Evolutionary conservation across 1,139 yeast genomes (phyloP), one percentile per base, ranked within the genome.

Genomic region (Pichia sp.): DNA sequence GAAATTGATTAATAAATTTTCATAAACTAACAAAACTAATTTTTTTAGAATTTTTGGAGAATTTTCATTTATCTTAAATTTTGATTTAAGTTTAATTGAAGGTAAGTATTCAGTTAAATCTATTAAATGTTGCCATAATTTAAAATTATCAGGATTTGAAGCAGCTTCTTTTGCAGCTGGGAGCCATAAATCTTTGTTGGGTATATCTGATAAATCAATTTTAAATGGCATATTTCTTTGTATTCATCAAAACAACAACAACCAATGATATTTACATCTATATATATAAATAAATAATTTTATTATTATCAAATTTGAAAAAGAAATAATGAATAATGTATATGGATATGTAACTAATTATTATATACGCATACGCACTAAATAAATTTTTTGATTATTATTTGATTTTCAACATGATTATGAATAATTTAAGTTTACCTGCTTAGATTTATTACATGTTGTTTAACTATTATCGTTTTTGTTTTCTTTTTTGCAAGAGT

Each of bases 1-100:
- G 63, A 74, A 89, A 48, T 75, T 73, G 2, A 66, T 67, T 11
- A 92, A 69, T 47, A 90, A 67, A 29, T 77, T 72, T 45, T 74
- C 74, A 59, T 80, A 86, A 0, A 84, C 69, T 2, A 68, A 58
- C 43, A 81, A 64, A 45, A 81, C 66, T n/a, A 74, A 58, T 26
- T 68, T 18, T 18, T 18, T 18, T 18, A 18, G 18, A 18, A 18
- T 18, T 18, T 18, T 18, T 18, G 18, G 18, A 18, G 18, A 18
- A 18, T 18, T 18, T 18, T 18, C 18, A 18, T 18, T 18, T 18
- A 18, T 18, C 18, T 18, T 18, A 18, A 18, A 18, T 18, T 52
- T 50, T 3, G 51, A 30, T 36, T 51, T 47, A 5, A 39, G 42
- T 29, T 49, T 53, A 30, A 46, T 45, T 5, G 56, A 52, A 10